Conservation (phyloP, 495 filamentous ascomycete genomes). For the Chaetomidium leptoderma region DNA sequence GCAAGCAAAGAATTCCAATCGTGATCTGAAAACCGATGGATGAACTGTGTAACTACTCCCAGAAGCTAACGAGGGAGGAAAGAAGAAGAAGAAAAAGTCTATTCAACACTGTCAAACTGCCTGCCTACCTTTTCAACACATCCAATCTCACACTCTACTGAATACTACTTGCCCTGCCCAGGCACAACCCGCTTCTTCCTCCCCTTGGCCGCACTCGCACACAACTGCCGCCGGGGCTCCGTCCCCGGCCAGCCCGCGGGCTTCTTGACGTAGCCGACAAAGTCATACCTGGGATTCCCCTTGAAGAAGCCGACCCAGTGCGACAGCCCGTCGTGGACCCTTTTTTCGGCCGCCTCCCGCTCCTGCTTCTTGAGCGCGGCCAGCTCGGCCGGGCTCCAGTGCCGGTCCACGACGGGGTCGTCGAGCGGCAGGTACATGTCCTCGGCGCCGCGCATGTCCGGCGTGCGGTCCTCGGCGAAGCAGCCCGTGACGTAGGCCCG, state of each 20-base stretch:
- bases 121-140: background rate
- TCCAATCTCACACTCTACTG: background rate
- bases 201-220: constrained; percentile 41
- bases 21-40: background rate
- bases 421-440: constrained; percentile 81
- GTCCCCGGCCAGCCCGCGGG: constrained; percentile 45
- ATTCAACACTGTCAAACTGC: background rate
- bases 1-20: background rate
- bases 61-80: background rate
- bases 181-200: constrained; percentile 41
- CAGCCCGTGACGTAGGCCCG: constrained; percentile 96
- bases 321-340: constrained; percentile 54
- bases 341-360: constrained; percentile 46
- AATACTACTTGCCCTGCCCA: constrained; percentile 19
- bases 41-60: no score
- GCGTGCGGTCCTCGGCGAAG: constrained; percentile 77
- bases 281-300: constrained; percentile 68
- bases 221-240: constrained; percentile 42
- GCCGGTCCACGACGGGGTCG: constrained; percentile 51
- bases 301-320: constrained; percentile 76
- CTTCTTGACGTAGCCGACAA: constrained; percentile 61
- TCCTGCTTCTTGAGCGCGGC: constrained; percentile 52
- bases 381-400: constrained; percentile 50
- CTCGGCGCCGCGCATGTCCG: constrained; percentile 81
- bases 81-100: background rate